Evolutionary conservation across 495 filamentous ascomycete genomes (phyloP), one percentile per base, ranked within the genome.

Genomic region (Penicillium parvum): DNA sequence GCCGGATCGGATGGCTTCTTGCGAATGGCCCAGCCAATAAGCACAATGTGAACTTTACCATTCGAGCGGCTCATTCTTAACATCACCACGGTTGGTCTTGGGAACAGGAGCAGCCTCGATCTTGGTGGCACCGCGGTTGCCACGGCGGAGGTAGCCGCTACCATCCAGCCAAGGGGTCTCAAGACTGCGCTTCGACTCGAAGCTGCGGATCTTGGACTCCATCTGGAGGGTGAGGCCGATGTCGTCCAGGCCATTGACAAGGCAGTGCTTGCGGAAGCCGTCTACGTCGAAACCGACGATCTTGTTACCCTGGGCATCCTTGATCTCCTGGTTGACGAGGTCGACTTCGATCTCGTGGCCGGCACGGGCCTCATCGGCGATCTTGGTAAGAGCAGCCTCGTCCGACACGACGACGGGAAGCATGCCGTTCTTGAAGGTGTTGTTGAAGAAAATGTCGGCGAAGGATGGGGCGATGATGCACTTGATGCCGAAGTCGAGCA

Each of bases 351-450:
- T 72, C 65, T 96, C 91, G 49, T 75, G 78, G 32, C 90, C 90
- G 18, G 85, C 85, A 33, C 74, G 75, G 21, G 91, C 90, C 66
- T 95, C 89, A 17, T 76, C 82, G 28, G 85, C 83, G 47, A 98
- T 82, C 51, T 69, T 72, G 7, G 82, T 73, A 3, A 97, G 73
- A 11, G 73, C 78, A 7, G 53, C 75, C 33, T 81, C 60, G 62
- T 90, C 78, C 23, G 74, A 69, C 62, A 98, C 85, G 26, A 75
- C 66, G 49, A 96, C 77, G 18, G 91, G 90, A 26, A 98, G 77
- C 92, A 98, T 98, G 67, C 91, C 92, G 71, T 98, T 98, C 77
- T 98, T 98, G 79, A 96, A 96, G 12, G 88, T 94, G 72, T 98
- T 98, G 78, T 96, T 98, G 81, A 90, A 95, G 79, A 96, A 96